Conservation (phyloP, 2,329 filamentous ascomycete genomes). For the Cladophialophora psammophila region DNA sequence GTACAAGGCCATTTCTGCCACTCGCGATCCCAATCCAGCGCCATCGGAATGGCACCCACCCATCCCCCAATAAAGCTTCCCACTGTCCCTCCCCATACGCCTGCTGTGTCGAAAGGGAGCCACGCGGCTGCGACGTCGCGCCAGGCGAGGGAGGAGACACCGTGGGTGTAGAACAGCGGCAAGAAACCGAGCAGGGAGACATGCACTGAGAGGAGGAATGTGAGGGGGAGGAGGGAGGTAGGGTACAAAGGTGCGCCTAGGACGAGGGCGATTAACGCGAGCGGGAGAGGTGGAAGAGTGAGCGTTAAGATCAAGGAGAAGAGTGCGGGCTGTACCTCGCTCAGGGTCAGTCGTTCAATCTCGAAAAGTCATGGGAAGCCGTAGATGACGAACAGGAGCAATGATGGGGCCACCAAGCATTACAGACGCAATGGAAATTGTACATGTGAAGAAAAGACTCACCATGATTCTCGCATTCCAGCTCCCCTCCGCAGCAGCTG, state of each 20-base stretch:
- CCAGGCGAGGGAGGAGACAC: constrained; percentile 76
- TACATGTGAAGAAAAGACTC: constrained; percentile 25
- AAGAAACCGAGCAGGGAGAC: constrained; percentile 79
- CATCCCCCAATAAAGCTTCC: constrained; percentile 83
- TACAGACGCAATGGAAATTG: neutral
- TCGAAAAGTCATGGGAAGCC: neutral
- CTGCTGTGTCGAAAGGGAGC: constrained; percentile 74
- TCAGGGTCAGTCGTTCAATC: neutral
- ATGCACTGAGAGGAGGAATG: constrained; percentile 80
- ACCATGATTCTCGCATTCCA: constrained; percentile 38
- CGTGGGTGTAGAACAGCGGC: constrained; percentile 84
- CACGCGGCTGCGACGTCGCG: constrained; percentile 70
- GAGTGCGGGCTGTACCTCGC: constrained; percentile 32
- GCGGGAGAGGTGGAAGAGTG: constrained; percentile 62
- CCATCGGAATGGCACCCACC: constrained; percentile 93
- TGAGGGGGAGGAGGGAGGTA: constrained; percentile 79
- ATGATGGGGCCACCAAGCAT: neutral
- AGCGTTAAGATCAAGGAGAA: constrained; percentile 69
- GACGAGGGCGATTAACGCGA: constrained; percentile 70
- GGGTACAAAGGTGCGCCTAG: constrained; percentile 79
- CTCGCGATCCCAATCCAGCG: constrained; percentile 97
- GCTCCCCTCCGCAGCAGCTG: constrained; percentile 7
- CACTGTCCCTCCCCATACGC: constrained; percentile 79
- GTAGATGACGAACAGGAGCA: neutral
- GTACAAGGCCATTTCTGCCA: constrained; percentile 99